Evolutionary conservation across 2,329 filamentous ascomycete genomes (phyloP).

Genomic region (Penicillium occitanis): DNA sequence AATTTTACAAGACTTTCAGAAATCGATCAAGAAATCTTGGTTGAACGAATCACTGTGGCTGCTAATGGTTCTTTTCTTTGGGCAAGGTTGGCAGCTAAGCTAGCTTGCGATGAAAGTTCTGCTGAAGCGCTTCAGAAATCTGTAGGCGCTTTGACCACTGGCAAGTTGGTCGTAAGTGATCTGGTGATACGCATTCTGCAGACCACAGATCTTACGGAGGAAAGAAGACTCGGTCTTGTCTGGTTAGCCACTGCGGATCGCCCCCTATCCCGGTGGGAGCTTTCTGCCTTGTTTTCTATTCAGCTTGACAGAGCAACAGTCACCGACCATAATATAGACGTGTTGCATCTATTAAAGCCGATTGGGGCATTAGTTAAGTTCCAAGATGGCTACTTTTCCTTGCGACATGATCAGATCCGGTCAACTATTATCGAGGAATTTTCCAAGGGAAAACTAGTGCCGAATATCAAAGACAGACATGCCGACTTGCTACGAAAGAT

Average conservation of each 20-base stretch:
- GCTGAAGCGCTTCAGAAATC: slow-evolving; percentile 30
- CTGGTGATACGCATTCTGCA: slow-evolving; percentile 33
- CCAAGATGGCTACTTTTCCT: slow-evolving; percentile 36
- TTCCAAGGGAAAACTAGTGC: slow-evolving; percentile 33
- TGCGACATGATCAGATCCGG: slow-evolving; percentile 39
- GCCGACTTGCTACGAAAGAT: slow-evolving; percentile 35
- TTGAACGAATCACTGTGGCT: slow-evolving; percentile 34
- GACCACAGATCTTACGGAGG: slow-evolving; percentile 29
- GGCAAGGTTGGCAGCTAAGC: slow-evolving; percentile 39
- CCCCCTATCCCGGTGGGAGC: slow-evolving; percentile 35
- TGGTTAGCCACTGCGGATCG: slow-evolving; percentile 42
- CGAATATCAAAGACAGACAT: slow-evolving; percentile 35
- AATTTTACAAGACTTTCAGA: slow-evolving; percentile 31
- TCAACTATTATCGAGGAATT: slow-evolving; percentile 33
- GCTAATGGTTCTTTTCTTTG: slow-evolving; percentile 42
- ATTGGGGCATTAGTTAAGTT: slow-evolving; percentile 35
- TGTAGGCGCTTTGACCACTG: slow-evolving; percentile 30
- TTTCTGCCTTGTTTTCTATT: slow-evolving; percentile 33
- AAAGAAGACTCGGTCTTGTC: slow-evolving; percentile 34
- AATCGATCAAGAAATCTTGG: slow-evolving; percentile 34
- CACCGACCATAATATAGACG: slow-evolving; percentile 29
- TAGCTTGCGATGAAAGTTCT: slow-evolving; percentile 29
- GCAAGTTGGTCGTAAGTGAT: slow-evolving; percentile 32
- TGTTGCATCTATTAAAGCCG: slow-evolving; percentile 30
- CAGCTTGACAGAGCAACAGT: slow-evolving; percentile 33